Evolutionary conservation across 2,329 filamentous ascomycete species (phyloP).

Genomic region (Neocatenulostroma microsporum): DNA sequence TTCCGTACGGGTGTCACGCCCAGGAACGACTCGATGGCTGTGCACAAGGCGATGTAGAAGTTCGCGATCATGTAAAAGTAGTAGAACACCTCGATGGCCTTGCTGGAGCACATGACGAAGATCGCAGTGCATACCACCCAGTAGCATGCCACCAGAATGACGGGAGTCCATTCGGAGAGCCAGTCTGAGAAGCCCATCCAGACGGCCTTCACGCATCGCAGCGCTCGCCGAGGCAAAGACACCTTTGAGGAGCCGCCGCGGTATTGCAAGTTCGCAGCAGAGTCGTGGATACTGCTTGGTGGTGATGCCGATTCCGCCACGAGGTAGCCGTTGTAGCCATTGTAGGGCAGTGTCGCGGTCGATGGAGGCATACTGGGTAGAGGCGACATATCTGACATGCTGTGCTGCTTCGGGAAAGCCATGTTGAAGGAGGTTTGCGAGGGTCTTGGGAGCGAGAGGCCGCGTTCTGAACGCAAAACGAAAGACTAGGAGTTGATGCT

Average conservation of each 20-base stretch:
- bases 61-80: conserved; percentile 28
- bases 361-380: too few relatives aligned
- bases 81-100: conserved; percentile 26
- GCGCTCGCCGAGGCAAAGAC: neutral
- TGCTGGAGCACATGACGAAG: conserved; percentile 21
- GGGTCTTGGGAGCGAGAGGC: too few relatives aligned
- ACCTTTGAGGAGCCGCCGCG: neutral
- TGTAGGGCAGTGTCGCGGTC: too few relatives aligned
- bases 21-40: conserved; percentile 25
- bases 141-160: conserved; percentile 23
- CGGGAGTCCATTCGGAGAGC: conserved; percentile 26
- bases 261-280: neutral
- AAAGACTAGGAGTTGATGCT: too few relatives aligned
- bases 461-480: too few relatives aligned
- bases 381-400: too few relatives aligned
- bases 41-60: conserved; percentile 26
- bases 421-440: too few relatives aligned
- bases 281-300: neutral
- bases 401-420: too few relatives aligned
- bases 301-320: too few relatives aligned
- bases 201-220: conserved; percentile 9
- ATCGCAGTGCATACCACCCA: conserved; percentile 26
- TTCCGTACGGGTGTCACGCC: conserved; percentile 25
- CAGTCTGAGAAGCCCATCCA: conserved; percentile 20
- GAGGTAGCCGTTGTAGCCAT: too few relatives aligned